Conservation (phyloP, 1,139 yeast genomes). For the Cylindricascospora bacillispora region DNA sequence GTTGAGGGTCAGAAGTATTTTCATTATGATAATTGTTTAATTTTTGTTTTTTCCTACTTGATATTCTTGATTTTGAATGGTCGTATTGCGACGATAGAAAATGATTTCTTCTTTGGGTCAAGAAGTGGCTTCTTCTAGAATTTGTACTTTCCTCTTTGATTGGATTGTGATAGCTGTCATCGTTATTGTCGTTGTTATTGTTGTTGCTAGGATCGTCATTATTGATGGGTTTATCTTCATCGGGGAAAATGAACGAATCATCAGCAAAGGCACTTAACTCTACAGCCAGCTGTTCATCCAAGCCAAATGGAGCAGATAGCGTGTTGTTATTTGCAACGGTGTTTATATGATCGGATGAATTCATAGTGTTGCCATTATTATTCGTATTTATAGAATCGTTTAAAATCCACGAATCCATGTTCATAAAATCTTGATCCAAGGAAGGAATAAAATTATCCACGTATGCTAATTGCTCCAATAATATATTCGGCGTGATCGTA, state of each 20-base stretch:
- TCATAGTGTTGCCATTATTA: conserved; percentile 1
- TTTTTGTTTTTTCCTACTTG: conserved; percentile 11
- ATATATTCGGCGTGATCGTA: conserved; percentile 43
- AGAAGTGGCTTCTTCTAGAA: conserved; percentile 13
- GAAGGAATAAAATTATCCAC: conserved; percentile 59
- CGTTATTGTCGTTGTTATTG: conserved; percentile 4
- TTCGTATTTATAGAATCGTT: conserved; percentile 3
- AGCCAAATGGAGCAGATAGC: conserved; percentile 22
- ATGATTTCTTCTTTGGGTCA: conserved; percentile 22
- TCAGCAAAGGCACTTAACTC: conserved; percentile 75
- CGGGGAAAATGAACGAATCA: conserved; percentile 64
- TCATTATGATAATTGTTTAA: too few species aligned
- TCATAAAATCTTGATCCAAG: conserved; percentile 25
- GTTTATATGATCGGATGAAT: conserved; percentile 1
- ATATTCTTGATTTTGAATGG: conserved; percentile 20
- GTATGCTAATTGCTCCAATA: conserved; percentile 62
- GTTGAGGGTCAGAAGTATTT: conserved; percentile 2
- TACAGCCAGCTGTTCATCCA: conserved; percentile 56
- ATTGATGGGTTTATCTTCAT: conserved; percentile 51
- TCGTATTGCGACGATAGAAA: conserved; percentile 24
- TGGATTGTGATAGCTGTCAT: conserved; percentile 3
- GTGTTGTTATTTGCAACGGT: conserved; percentile 2
- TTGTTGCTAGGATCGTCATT: conserved; percentile 6
- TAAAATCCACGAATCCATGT: conserved; percentile 16
- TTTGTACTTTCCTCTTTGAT: neutral